These are phyloP conservation scores for Colletotrichum cuscutae DNA, from an alignment of 2,329 filamentous ascomycete species.

Conservation along the genomic window DNA sequence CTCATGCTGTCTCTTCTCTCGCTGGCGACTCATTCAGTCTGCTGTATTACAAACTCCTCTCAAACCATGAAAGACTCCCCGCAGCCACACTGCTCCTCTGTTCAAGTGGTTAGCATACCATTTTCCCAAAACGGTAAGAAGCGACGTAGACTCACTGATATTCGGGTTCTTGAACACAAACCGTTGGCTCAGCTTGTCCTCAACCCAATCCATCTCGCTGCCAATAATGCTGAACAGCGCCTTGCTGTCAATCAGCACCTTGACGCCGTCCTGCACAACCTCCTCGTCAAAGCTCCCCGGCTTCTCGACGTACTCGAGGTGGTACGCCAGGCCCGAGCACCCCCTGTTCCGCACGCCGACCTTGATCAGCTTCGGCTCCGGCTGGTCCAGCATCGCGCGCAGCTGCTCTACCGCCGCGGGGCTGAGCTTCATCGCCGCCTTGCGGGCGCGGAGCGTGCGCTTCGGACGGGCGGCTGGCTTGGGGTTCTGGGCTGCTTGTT, in stretches of 20 bases:
- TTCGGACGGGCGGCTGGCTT: constrained; percentile 53
- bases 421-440: constrained; percentile 91
- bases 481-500: constrained; percentile 39
- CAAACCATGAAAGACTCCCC: constrained; percentile 93
- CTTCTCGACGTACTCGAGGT: constrained; percentile 95
- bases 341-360: constrained; percentile 94
- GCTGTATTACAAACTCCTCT: neutral
- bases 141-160: constrained; percentile 78
- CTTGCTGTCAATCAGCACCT: constrained; percentile 96
- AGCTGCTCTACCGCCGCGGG: constrained; percentile 83
- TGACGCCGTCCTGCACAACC: constrained; percentile 95
- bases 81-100: constrained; percentile 95
- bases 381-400: constrained; percentile 79
- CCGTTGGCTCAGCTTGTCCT: constrained; percentile 90
- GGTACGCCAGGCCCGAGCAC: constrained; percentile 92
- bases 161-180: constrained; percentile 98
- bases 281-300: constrained; percentile 88
- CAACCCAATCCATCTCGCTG: constrained; percentile 98
- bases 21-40: neutral
- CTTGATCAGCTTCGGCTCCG: constrained; percentile 91
- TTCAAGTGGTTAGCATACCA: constrained; percentile 42
- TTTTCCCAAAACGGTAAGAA: neutral
- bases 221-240: constrained; percentile 98
- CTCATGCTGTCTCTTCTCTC: neutral
- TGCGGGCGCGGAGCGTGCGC: constrained; percentile 75